phyloP scores from a whole-genome alignment of 2,329 filamentous ascomycete species.

The Thelonectria olida region DNA sequence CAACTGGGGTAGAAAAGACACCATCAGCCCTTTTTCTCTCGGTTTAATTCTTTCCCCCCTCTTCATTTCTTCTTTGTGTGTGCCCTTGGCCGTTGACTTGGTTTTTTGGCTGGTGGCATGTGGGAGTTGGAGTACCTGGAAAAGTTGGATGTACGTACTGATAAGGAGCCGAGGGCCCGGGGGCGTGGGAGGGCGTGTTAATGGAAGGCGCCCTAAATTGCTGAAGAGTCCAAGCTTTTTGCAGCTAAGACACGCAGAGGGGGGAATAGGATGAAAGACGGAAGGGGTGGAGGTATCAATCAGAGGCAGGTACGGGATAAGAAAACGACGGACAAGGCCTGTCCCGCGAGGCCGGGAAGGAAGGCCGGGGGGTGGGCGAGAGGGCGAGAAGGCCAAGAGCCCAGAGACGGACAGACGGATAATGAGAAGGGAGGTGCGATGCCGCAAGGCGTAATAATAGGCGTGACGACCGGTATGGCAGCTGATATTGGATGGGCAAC shows the following conservation, averaged over 20 bases:
- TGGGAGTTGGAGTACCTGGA: conserved; percentile 28
- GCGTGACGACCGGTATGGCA: neutral
- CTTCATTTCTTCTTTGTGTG: neutral
- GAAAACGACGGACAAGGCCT: neutral
- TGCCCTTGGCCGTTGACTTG: conserved; percentile 3
- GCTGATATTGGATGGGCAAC: neutral
- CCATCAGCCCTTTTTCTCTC: conserved; percentile 18
- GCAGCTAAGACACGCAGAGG: neutral
- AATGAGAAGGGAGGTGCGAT: neutral
- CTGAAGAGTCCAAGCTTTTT: conserved; percentile 8
- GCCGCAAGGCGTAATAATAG: conserved; percentile 18
- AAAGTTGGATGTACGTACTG: conserved; percentile 37
- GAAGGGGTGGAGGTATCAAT: conserved; percentile 11
- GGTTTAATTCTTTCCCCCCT: neutral
- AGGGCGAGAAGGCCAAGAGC: neutral
- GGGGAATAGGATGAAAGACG: neutral
- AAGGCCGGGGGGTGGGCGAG: conserved; percentile 2
- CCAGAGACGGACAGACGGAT: neutral
- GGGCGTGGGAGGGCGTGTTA: conserved; percentile 10
- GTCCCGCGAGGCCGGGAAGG: conserved; percentile 18
- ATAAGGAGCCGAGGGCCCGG: conserved; percentile 38
- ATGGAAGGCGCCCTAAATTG: neutral
- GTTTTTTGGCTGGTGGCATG: conserved; percentile 17
- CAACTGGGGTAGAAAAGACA: conserved; percentile 36
- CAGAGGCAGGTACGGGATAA: conserved; percentile 12